Evolutionary conservation across 768 basidiomycete species (phyloP).

Genomic region (Podaxis carcinomalis): DNA sequence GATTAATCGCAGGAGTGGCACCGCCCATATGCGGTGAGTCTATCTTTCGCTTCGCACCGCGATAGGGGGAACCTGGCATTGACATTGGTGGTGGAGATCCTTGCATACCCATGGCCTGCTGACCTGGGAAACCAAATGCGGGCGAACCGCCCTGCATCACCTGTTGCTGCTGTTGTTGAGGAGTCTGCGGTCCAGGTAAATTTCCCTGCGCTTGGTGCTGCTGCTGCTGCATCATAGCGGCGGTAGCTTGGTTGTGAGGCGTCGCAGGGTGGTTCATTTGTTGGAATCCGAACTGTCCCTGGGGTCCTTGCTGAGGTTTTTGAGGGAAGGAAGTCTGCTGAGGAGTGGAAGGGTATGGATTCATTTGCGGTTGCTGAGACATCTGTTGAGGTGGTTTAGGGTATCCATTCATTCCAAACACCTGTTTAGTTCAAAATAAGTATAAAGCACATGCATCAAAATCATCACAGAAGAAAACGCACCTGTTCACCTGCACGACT

Average conservation of each 20-base stretch:
- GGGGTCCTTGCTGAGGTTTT: neutral
- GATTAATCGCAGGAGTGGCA: neutral
- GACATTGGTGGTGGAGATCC: slow-evolving; percentile 12
- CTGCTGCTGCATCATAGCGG: slow-evolving; percentile 9
- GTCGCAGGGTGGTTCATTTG: slow-evolving; percentile 5
- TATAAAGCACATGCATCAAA: too few relatives aligned
- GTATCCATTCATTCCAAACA: slow-evolving; percentile 12
- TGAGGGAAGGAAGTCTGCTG: slow-evolving; percentile 1
- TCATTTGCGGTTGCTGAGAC: neutral
- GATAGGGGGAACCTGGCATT: slow-evolving; percentile 21
- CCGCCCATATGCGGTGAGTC: slow-evolving; percentile 17
- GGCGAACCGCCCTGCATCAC: slow-evolving; percentile 7
- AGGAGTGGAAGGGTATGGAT: slow-evolving; percentile 3
- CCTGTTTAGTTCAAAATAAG: neutral
- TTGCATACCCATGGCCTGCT: slow-evolving; percentile 5
- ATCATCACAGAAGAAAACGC: neutral
- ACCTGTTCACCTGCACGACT: slow-evolving; percentile 14
- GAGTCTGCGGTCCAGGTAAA: slow-evolving; percentile 1
- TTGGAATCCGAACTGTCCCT: slow-evolving; percentile 8
- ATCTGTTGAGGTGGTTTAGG: slow-evolving; percentile 10
- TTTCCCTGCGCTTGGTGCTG: neutral
- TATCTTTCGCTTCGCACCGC: slow-evolving; percentile 27
- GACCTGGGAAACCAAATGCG: slow-evolving; percentile 5
- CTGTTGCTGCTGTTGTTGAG: slow-evolving; percentile 14
- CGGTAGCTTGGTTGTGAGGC: slow-evolving; percentile 1